Evolutionary conservation across 805 yeast species (phyloP).

Genomic region (Sugiyamaella lignohabitans): DNA sequence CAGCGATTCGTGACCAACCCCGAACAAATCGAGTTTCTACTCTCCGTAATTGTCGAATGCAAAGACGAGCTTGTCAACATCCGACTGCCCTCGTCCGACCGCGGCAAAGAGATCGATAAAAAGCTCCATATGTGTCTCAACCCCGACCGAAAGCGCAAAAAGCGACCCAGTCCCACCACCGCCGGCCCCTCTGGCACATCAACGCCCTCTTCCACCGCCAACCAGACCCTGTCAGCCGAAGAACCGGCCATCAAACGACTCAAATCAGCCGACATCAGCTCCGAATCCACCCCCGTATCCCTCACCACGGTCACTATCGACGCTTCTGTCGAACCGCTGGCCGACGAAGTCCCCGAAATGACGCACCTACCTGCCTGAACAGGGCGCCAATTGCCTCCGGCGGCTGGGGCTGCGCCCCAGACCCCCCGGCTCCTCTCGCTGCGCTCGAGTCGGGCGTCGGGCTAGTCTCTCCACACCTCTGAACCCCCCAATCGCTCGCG

Average conservation of each 20-base stretch:
- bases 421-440: too few species aligned
- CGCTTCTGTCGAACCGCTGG: background rate
- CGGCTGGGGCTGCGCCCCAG: too few species aligned
- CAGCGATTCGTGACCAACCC: conserved; percentile 3
- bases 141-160: conserved; percentile 22
- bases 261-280: background rate
- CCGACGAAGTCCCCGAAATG: background rate
- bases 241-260: background rate
- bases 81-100: conserved; percentile 25
- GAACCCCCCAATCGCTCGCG: too few species aligned
- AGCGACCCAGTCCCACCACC: conserved; percentile 5
- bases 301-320: background rate
- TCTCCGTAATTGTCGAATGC: conserved; percentile 27
- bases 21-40: background rate
- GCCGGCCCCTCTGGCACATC: too few species aligned
- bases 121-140: conserved; percentile 30
- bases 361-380: too few species aligned
- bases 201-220: too few species aligned
- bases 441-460: too few species aligned
- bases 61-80: conserved; percentile 19
- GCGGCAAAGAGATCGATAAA: conserved; percentile 30
- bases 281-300: background rate
- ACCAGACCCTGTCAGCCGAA: too few species aligned
- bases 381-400: too few species aligned
- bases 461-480: too few species aligned